Evolutionary conservation across 768 basidiomycete genomes (phyloP).

Genomic region (Hericium coralloides): DNA sequence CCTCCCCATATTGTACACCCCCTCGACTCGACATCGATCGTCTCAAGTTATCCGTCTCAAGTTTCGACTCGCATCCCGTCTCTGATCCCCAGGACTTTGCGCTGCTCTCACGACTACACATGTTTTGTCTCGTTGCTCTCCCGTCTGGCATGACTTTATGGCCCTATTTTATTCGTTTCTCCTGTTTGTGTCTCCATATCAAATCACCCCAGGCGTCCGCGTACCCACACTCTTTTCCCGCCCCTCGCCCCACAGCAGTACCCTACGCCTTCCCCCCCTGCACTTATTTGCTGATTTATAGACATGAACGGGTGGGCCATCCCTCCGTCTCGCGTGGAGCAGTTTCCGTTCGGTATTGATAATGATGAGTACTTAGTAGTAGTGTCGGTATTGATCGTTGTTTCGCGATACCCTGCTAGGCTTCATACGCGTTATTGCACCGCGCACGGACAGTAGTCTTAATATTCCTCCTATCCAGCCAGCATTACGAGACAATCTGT

Average conservation of each 20-base stretch:
- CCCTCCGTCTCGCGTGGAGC: background rate
- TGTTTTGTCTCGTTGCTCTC: constrained; percentile 47
- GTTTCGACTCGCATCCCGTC: constrained; percentile 10
- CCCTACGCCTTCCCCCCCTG: constrained; percentile 13
- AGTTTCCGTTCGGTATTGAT: constrained; percentile 5
- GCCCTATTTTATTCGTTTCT: constrained; percentile 16
- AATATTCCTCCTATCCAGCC: constrained; percentile 21
- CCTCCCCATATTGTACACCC: constrained; percentile 13
- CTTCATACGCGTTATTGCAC: constrained; percentile 30
- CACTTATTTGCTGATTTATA: constrained; percentile 17
- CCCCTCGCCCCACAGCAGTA: constrained; percentile 18
- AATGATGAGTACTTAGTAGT: constrained; percentile 22
- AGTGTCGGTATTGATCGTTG: constrained; percentile 35
- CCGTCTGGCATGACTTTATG: constrained; percentile 28
- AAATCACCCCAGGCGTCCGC: constrained; percentile 24
- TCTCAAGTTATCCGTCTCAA: constrained; percentile 13
- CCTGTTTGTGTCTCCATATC: constrained; percentile 27
- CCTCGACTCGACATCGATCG: constrained; percentile 17
- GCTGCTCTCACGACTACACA: constrained; percentile 51
- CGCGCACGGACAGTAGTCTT: constrained; percentile 31
- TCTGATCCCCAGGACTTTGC: constrained; percentile 31
- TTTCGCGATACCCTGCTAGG: constrained; percentile 41
- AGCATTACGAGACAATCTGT: constrained; percentile 57
- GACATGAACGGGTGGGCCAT: constrained; percentile 17
- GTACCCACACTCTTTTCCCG: constrained; percentile 13